Conservation (phyloP, 2,329 filamentous ascomycete genomes). For the Penicillium sp. region DNA sequence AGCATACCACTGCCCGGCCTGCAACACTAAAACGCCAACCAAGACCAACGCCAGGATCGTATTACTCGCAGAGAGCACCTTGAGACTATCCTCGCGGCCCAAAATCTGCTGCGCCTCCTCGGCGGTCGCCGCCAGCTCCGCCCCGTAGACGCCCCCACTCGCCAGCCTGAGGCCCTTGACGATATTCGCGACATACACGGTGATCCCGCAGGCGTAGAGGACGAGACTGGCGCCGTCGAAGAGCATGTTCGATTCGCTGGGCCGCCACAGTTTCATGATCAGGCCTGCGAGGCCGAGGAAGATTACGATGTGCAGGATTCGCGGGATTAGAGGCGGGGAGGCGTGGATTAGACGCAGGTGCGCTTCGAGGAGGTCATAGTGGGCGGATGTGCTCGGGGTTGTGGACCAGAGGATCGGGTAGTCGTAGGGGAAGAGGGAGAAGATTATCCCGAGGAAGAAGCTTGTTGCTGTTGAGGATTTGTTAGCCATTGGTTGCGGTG, state of each 20-base stretch:
- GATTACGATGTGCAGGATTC: conserved; percentile 93
- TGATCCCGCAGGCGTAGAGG: conserved; percentile 81
- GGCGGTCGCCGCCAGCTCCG: conserved; percentile 40
- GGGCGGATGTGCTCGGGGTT: conserved; percentile 53
- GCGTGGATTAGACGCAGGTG: conserved; percentile 92
- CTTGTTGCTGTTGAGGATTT: conserved; percentile 68
- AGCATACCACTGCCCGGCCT: conserved; percentile 98
- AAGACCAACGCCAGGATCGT: conserved; percentile 93
- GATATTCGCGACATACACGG: conserved; percentile 95
- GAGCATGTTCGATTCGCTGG: conserved; percentile 91
- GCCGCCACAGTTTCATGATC: conserved; percentile 92
- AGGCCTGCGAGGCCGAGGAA: conserved; percentile 86
- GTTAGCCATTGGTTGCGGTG: conserved; percentile 17
- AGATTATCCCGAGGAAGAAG: conserved; percentile 98
- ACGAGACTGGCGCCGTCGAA: conserved; percentile 80
- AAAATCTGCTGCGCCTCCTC: conserved; percentile 70
- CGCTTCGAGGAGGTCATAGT: conserved; percentile 83
- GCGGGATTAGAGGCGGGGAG: conserved; percentile 87
- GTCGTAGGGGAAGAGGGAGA: conserved; percentile 92
- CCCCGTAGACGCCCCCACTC: conserved; percentile 70
- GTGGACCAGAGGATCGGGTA: conserved; percentile 55
- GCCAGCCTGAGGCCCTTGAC: conserved; percentile 91
- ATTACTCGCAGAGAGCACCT: conserved; percentile 91
- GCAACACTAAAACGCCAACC: conserved; percentile 87
- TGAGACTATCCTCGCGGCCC: conserved; percentile 83